Evolutionary conservation across 75 land plant species (phyloP).

Genomic region (Sequoiadendron giganteum): DNA sequence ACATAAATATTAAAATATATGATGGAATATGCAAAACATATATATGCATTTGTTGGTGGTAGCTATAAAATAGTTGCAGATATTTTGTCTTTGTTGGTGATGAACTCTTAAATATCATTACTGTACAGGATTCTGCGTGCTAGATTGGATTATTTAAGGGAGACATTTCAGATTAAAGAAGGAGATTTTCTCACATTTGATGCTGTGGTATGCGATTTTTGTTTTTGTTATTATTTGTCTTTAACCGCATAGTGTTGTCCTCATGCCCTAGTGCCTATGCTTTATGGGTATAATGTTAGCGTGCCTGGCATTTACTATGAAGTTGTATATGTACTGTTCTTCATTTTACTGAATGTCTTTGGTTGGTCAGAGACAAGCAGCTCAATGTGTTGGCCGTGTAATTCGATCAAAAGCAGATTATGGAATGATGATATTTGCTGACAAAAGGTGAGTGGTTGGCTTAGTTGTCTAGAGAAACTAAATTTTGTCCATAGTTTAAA

Average conservation of each 20-base stretch:
- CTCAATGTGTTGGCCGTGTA: conserved; percentile 99
- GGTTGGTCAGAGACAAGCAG: conserved; percentile 90
- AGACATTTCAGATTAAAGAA: conserved; percentile 97
- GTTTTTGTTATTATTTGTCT: not conserved
- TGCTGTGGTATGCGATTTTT: conserved; percentile 78
- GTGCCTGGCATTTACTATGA: no score
- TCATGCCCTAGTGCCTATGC: not conserved
- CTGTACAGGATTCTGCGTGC: conserved; percentile 78
- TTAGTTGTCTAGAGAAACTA: not conserved
- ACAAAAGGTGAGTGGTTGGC: conserved; percentile 63
- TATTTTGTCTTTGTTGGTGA: not conserved
- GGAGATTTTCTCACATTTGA: conserved; percentile 97
- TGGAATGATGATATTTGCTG: conserved; percentile 99
- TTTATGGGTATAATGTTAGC: not conserved
- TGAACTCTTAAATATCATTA: conserved; percentile 1
- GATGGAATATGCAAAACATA: not conserved
- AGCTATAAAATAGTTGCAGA: not conserved
- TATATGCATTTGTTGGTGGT: not conserved
- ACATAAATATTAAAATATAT: no score
- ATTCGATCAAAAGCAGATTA: conserved; percentile 99
- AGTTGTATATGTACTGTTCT: not conserved
- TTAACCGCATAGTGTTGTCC: not conserved
- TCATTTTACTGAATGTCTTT: conserved; percentile 1
- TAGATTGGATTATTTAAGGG: conserved; percentile 86
- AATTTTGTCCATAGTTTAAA: not conserved